phyloP scores from a whole-genome alignment of 805 yeast genomes.

The Kuraishia floccosa region DNA sequence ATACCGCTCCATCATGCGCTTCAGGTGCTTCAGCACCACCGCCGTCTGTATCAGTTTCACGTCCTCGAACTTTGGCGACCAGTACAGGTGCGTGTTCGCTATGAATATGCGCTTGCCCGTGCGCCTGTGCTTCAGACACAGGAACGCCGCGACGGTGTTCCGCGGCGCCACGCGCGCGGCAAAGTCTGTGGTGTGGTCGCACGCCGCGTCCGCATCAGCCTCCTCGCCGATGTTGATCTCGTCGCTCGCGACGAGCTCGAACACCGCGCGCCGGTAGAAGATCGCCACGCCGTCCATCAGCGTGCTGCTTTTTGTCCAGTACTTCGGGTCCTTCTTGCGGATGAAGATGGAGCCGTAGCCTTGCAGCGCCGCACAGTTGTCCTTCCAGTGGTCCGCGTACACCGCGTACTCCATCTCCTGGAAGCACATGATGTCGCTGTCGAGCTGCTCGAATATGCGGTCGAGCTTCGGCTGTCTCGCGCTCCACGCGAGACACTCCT shows the following conservation, averaged over 20 bases:
- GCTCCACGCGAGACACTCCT: constrained; percentile 34
- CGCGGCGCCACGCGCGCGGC: constrained; percentile 25
- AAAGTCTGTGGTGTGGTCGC: constrained; percentile 22
- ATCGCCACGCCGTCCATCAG: constrained; percentile 53
- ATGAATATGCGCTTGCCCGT: constrained; percentile 29
- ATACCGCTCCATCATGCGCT: background rate
- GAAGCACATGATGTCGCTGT: constrained; percentile 48
- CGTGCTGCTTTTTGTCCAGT: constrained; percentile 35
- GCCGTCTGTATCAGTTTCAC: constrained; percentile 44
- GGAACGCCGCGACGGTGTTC: constrained; percentile 48
- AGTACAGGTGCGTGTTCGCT: constrained; percentile 51
- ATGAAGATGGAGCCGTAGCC: constrained; percentile 36
- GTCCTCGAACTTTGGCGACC: constrained; percentile 41
- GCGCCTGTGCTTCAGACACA: constrained; percentile 30
- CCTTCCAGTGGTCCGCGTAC: constrained; percentile 28
- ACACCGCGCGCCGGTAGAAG: constrained; percentile 35
- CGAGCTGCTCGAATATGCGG: constrained; percentile 20
- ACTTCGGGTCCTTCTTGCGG: constrained; percentile 37
- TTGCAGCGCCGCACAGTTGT: constrained; percentile 2
- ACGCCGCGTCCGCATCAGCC: constrained; percentile 13
- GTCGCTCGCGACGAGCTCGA: constrained; percentile 24
- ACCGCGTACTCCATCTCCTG: constrained; percentile 37
- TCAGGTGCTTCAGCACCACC: constrained; percentile 14
- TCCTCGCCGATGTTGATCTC: constrained; percentile 19
- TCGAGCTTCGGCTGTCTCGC: constrained; percentile 33